Base-by-base conservation (phyloP, 192 early-diverging fungal genomes). In the Linnemannia elongata region DNA sequence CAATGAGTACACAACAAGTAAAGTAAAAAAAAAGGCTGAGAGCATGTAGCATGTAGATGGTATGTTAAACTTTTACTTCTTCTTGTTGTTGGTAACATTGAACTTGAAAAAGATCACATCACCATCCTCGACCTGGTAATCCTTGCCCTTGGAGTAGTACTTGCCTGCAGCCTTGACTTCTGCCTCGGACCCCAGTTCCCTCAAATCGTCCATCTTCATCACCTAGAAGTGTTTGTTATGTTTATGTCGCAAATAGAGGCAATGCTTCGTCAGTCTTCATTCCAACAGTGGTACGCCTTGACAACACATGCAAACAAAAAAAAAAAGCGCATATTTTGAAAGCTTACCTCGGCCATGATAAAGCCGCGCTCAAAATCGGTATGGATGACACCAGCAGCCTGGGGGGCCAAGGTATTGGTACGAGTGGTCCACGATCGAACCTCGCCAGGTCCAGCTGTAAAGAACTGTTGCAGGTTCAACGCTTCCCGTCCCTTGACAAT, bases 341-440 rank as follows among this genome's bases (percentile, higher is more conserved):
- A 57, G 39, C 17, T 74, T 86, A 93, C 78, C 89, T 96, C 95
- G 24, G 94, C 95, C 89, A 94, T 94, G 76, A 96, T 95, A 72
- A 96, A 96, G n/a, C 92, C 94, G 72, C 89, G 88, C 73, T 90
- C 94, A 89, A 97, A 96, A 78, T 97, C 96, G 41, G 95, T 90
- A 74, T 93, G 92, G 52, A 93, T 93, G 8, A 93, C 88, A 55
- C 92, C 92, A 18, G 92, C 92, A 72, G 91, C 90, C 72, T 96
- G 94, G 13, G 96, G 96, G 20, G 96, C 96, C 75, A 95, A 93
- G 24, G 93, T 91, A 22, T 85, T 90, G 74, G 93, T 90, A 41
- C 88, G 82, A 7, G 79, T 94, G 33, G 96, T 95, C 95, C 96
- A 97, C 33, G 94, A 92, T 63, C 96, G 88, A 10, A 96, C 94